phyloP scores from a whole-genome alignment of 306 rosid species.

The Cucumis melo region DNA sequence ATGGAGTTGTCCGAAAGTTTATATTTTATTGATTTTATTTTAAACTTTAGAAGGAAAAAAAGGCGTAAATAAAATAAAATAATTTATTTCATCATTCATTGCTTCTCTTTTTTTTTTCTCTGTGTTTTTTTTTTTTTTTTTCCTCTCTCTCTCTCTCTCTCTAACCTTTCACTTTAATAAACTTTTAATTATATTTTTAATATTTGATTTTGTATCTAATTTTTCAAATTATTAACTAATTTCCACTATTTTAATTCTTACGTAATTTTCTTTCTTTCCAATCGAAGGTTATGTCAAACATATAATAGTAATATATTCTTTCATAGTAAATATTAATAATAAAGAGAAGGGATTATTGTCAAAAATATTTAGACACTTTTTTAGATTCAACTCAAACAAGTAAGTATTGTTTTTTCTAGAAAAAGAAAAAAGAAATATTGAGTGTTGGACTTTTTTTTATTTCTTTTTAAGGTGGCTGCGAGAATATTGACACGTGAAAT shows the following conservation, averaged over 20 bases:
- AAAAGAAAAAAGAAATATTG: background rate
- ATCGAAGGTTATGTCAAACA: background rate
- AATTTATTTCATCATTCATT: constrained; percentile 1
- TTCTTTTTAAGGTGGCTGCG: too few relatives aligned
- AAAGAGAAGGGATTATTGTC: background rate
- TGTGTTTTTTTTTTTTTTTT: too few relatives aligned
- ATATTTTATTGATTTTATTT: constrained; percentile 15
- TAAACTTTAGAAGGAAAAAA: background rate
- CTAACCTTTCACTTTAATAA: background rate
- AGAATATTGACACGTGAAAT: background rate
- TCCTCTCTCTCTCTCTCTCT: background rate
- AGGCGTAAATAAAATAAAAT: constrained; percentile 4
- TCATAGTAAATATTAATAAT: background rate
- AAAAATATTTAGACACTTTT: background rate
- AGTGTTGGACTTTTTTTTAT: background rate
- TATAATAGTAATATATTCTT: background rate
- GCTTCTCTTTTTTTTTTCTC: background rate
- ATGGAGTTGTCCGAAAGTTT: constrained; percentile 29
- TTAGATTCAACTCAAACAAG: background rate
- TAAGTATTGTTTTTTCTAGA: background rate
- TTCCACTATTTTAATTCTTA: background rate
- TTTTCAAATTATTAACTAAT: background rate
- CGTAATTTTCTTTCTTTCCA: background rate
- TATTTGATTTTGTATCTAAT: background rate
- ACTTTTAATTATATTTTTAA: background rate